These are phyloP conservation scores for Heterobasidion occidentale DNA, from an alignment of 1,284 basidiomycete genomes.

Conservation along the genomic window DNA sequence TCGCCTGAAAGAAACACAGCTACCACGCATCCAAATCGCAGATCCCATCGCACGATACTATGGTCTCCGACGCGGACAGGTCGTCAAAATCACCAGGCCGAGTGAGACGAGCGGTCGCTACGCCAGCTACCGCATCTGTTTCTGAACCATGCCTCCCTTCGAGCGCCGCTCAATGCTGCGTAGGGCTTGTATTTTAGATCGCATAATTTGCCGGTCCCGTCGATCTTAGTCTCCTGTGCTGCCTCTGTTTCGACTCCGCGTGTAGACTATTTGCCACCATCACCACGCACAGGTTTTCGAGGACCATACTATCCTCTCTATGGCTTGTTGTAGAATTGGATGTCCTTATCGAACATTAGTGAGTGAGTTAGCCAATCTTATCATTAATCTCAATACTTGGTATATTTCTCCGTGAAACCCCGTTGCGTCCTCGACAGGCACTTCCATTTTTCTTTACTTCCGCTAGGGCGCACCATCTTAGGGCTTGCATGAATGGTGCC, in stretches of 20 bases:
- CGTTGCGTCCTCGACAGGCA: too few relatives aligned
- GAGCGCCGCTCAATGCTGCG: too few relatives aligned
- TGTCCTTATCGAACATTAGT: too few relatives aligned
- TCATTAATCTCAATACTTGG: too few relatives aligned
- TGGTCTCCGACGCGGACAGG: conserved; percentile 90
- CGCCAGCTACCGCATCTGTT: conserved; percentile 87
- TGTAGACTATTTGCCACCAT: neutral
- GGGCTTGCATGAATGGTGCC: too few relatives aligned
- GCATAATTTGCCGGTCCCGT: neutral
- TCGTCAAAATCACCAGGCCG: conserved; percentile 96
- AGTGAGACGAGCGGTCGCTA: conserved; percentile 97
- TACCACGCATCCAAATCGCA: conserved; percentile 92
- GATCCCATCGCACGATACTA: conserved; percentile 99
- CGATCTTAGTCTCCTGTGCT: neutral
- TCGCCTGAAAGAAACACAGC: conserved; percentile 95
- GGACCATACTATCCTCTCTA: neutral
- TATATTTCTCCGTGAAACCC: too few relatives aligned
- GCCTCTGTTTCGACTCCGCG: neutral
- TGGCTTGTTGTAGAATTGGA: neutral
- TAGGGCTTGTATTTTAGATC: neutral
- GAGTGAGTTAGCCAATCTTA: too few relatives aligned
- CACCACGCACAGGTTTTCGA: neutral
- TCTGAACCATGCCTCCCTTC: conserved; percentile 34
- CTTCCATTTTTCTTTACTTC: too few relatives aligned
- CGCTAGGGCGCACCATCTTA: too few relatives aligned